Evolutionary conservation across 352 stramenopile genomes (phyloP).

Genomic region (Plasmopara halstedii): DNA sequence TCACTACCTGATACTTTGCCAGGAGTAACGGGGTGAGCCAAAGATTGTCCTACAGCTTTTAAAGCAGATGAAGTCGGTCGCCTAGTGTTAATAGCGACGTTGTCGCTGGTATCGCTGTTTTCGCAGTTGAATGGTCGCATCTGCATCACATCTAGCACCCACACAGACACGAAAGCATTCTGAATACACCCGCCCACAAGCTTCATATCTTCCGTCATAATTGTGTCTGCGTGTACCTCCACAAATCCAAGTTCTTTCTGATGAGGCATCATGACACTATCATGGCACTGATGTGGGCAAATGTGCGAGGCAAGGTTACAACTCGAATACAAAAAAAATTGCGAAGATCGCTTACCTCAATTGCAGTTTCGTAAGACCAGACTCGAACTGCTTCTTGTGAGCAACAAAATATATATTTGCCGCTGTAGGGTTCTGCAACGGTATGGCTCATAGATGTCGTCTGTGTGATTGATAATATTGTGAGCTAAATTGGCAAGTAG

Average conservation of each 20-base stretch:
- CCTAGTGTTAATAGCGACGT: conserved; percentile 10
- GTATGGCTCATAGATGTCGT: conserved; percentile 81
- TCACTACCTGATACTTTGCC: background rate
- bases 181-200: conserved; percentile 76
- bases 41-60: background rate
- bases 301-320: background rate
- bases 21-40: background rate
- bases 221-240: conserved; percentile 60
- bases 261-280: conserved; percentile 52
- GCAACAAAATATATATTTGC: conserved; percentile 73
- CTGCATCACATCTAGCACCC: conserved; percentile 68
- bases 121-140: conserved; percentile 53
- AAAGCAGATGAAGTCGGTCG: background rate
- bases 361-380: conserved; percentile 79
- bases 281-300: conserved; percentile 48
- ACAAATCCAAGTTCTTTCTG: conserved; percentile 44
- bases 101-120: conserved; percentile 3
- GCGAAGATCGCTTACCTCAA: conserved; percentile 37
- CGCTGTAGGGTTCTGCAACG: conserved; percentile 61
- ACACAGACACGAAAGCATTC: conserved; percentile 76
- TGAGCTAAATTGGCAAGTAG: background rate
- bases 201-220: conserved; percentile 78
- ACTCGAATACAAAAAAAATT: background rate
- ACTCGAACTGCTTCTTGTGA: conserved; percentile 71
- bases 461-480: conserved; percentile 14